Base-by-base conservation (phyloP, 2,329 filamentous ascomycete species). In the Celoporthe dispersa region DNA sequence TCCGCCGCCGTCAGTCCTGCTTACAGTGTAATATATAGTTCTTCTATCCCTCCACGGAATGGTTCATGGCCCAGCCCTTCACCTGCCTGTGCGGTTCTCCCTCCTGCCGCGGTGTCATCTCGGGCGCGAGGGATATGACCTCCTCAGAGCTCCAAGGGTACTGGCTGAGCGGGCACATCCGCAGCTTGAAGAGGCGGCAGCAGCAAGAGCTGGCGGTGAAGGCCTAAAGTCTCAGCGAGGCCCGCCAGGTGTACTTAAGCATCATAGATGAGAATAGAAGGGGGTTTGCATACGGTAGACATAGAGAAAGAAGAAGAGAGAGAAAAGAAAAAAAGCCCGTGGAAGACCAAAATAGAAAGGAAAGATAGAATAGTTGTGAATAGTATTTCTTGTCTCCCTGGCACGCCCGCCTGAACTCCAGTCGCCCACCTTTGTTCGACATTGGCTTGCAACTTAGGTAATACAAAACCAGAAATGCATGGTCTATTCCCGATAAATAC, bases 21-120 rank as follows among this genome's bases (percentile, higher is more conserved):
- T 9, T 44, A 28, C 19, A 53, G 22, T 35, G 1, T 31, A 2
- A 12, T 44, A 33, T 44, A 39, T 66, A 87, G 77, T 93, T 92
- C 81, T 93, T 93, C 80, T 93, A 93, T 75, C 90, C 91, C 4
- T 92, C 89, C 67, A 92, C 90, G 1, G 91, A 93, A 80, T 93
- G 90, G 90, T 76, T 84, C 75, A 92, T 93, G 91, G 88, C 88
- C 41, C 91, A 93, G 81, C 85, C 89, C 4, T 93, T 93, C 77
- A 80, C 86, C 71, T 93, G 91, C 77, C 81, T 86, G 70, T 93
- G 91, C 77, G 83, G 84, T 72, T 83, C 83, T 5, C 74, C 81
- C 0, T 80, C 81, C 28, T 93, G 91, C 80, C 84, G 85, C 66
- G 90, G 90, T 22, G 83, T 79, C 73, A 91, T 93, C 73, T 79